phyloP scores from a whole-genome alignment of 148 eudicot genomes.

The Linanthus parryae region DNA sequence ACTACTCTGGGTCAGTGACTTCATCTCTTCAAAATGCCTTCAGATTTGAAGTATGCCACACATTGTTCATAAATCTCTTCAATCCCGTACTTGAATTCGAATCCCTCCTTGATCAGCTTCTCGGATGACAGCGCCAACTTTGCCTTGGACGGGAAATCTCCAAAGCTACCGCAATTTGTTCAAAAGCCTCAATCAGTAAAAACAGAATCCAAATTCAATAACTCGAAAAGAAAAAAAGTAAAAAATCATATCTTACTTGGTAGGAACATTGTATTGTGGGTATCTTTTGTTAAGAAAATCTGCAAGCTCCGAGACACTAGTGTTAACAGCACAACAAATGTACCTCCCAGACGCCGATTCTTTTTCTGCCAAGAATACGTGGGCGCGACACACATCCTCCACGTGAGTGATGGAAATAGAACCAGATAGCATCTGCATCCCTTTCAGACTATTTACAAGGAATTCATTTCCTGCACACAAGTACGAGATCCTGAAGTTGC shows the following conservation, averaged over 20 bases:
- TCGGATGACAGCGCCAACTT: slow-evolving; percentile 59
- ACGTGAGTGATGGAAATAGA: slow-evolving; percentile 53
- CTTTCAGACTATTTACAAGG: slow-evolving; percentile 38
- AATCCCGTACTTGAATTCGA: slow-evolving; percentile 53
- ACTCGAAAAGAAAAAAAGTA: background rate
- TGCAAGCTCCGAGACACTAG: slow-evolving; percentile 53
- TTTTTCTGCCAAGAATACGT: slow-evolving; percentile 56
- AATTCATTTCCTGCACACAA: slow-evolving; percentile 27
- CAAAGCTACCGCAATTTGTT: slow-evolving; percentile 36
- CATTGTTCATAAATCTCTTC: slow-evolving; percentile 54
- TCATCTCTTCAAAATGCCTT: slow-evolving; percentile 41
- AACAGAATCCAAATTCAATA: background rate
- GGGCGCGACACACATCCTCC: slow-evolving; percentile 68
- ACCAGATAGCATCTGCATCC: slow-evolving; percentile 58
- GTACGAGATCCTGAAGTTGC: too few relatives aligned
- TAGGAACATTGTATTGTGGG: slow-evolving; percentile 49
- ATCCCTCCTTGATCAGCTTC: slow-evolving; percentile 62
- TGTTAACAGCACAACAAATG: slow-evolving; percentile 47
- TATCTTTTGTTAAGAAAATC: slow-evolving; percentile 44
- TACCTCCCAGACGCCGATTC: slow-evolving; percentile 64
- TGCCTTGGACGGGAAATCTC: slow-evolving; percentile 40
- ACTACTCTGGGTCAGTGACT: too few relatives aligned
- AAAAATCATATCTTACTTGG: slow-evolving; percentile 30
- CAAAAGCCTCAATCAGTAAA: background rate
- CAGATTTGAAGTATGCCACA: slow-evolving; percentile 38